Evolutionary conservation across 2,329 filamentous ascomycete genomes (phyloP).

Genomic region (Elsinoe arachidis): DNA sequence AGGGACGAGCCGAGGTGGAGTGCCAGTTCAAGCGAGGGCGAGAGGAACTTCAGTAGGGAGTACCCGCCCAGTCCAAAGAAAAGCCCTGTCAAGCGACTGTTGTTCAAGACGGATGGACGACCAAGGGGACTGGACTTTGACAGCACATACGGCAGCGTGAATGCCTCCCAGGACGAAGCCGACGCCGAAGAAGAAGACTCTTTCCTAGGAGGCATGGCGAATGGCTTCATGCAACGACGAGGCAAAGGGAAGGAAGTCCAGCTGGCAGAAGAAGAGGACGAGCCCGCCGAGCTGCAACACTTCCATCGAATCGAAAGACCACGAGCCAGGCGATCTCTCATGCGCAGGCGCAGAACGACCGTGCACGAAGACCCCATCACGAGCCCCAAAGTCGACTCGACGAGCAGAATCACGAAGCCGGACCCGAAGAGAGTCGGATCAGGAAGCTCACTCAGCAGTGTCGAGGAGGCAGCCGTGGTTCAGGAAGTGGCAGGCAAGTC

Average conservation of each 20-base stretch:
- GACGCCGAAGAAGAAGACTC: background rate
- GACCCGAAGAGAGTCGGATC: conserved; percentile 1
- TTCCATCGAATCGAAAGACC: background rate
- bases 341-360: conserved; percentile 6
- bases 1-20: background rate
- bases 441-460: background rate
- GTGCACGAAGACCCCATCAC: conserved; percentile 12
- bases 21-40: background rate
- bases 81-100: conserved; percentile 5
- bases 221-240: background rate
- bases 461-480: background rate
- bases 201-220: background rate
- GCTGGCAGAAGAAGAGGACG: background rate
- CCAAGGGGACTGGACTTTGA: background rate
- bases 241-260: background rate
- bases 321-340: background rate
- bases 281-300: background rate
- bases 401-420: background rate
- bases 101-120: conserved; percentile 2
- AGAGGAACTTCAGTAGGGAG: conserved; percentile 6
- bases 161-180: background rate
- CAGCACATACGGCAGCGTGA: conserved; percentile 3
- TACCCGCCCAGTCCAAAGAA: conserved; percentile 11
- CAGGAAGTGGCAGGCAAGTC: background rate
- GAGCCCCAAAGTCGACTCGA: background rate